A percentile compares a stretch with the other conserved stretches of the same genome.
Evolutionary conservation across 1,139 yeast species (phyloP).

Genomic region (Geotrichum restrictum): DNA sequence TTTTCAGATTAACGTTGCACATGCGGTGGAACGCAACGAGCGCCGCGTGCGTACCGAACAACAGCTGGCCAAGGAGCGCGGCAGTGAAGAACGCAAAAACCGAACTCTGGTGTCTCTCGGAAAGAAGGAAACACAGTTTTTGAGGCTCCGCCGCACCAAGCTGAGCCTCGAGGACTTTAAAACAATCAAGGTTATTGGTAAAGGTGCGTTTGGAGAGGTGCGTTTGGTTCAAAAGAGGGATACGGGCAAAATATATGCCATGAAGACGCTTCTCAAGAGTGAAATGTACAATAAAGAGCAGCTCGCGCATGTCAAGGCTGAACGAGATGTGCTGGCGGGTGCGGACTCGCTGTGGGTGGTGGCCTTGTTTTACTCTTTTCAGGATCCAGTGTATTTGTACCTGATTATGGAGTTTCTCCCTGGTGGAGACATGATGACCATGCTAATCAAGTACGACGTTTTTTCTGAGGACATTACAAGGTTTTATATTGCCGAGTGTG

Average conservation of each 20-base stretch:
- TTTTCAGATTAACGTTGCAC: slow-evolving; percentile 62
- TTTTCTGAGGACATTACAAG: slow-evolving; percentile 71
- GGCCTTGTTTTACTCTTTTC: slow-evolving; percentile 65
- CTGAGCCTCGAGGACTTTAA: slow-evolving; percentile 60
- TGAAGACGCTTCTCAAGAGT: slow-evolving; percentile 65
- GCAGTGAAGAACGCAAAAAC: slow-evolving; percentile 63
- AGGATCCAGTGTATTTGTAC: slow-evolving; percentile 63
- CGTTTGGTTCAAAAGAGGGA: slow-evolving; percentile 69
- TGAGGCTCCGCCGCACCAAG: slow-evolving; percentile 62
- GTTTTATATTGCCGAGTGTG: slow-evolving; percentile 75
- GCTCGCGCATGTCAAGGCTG: slow-evolving; percentile 72
- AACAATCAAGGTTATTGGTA: slow-evolving; percentile 71
- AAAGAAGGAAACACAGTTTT: slow-evolving; percentile 61
- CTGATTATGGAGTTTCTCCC: slow-evolving; percentile 73
- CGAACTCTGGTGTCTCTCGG: slow-evolving; percentile 63
- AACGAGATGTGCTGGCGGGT: slow-evolving; percentile 70
- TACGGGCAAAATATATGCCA: slow-evolving; percentile 71
- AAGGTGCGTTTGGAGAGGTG: slow-evolving; percentile 76
- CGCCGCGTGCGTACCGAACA: slow-evolving; percentile 62
- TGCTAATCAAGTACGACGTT: slow-evolving; percentile 70
- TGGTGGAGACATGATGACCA: slow-evolving; percentile 75
- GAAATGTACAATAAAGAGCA: slow-evolving; percentile 75
- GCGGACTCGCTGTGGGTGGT: slow-evolving; percentile 79
- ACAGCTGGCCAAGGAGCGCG: slow-evolving; percentile 52
- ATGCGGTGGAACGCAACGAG: slow-evolving; percentile 68